Percentiles rank a stretch among this genome's conserved stretches.
Evolutionary conservation across 2,329 filamentous ascomycete genomes (phyloP).

Genomic region (Grosmannia clavigera): DNA sequence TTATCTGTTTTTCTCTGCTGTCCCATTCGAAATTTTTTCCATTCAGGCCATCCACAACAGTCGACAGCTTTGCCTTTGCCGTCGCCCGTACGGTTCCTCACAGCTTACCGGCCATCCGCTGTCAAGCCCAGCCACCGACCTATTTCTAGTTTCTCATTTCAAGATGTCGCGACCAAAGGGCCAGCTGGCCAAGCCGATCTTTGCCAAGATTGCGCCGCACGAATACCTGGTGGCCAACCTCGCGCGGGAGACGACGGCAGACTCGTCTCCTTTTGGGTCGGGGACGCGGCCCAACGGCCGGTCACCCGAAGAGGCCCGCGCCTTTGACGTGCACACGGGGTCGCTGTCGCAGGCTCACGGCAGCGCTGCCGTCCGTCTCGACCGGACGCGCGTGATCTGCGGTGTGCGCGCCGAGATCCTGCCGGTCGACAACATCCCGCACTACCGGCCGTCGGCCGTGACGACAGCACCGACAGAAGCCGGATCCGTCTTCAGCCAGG

Average conservation of each 20-base stretch:
- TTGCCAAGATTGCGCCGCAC: slow-evolving; percentile 80
- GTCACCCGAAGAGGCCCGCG: slow-evolving; percentile 53
- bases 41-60: no score
- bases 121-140: neutral
- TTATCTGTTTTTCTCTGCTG: no score
- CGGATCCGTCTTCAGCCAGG: neutral
- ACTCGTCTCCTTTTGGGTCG: slow-evolving; percentile 10
- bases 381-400: slow-evolving; percentile 90
- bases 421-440: slow-evolving; percentile 59
- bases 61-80: no score
- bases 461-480: no score
- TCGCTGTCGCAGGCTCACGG: slow-evolving; percentile 84
- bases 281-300: slow-evolving; percentile 74
- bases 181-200: slow-evolving; percentile 47
- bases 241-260: slow-evolving; percentile 31
- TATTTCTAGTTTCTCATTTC: no score
- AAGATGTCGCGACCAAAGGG: slow-evolving; percentile 8
- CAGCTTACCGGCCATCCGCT: no score
- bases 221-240: slow-evolving; percentile 87
- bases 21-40: neutral
- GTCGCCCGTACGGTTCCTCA: no score
- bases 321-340: slow-evolving; percentile 65
- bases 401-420: slow-evolving; percentile 82
- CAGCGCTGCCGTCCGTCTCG: slow-evolving; percentile 74
- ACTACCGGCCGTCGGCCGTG: slow-evolving; percentile 35